phyloP scores from a whole-genome alignment of 345 rosid species.

The Dovyalis caffra region DNA sequence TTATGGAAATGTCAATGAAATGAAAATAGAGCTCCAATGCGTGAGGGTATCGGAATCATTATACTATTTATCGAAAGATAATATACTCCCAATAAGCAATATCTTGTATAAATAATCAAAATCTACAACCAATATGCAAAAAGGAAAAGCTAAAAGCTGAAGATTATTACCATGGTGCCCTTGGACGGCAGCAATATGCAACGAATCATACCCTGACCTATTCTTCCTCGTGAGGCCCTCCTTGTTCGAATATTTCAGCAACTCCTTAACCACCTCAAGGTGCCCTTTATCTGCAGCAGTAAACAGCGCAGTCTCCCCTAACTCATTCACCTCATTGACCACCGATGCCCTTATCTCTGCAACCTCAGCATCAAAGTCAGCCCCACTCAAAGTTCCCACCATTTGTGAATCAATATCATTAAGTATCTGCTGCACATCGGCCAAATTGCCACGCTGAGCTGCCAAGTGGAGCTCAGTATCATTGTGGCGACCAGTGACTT shows the following conservation, averaged over 20 bases:
- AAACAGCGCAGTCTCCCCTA: slow-evolving; percentile 85
- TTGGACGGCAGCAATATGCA: slow-evolving; percentile 82
- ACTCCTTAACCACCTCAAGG: slow-evolving; percentile 81
- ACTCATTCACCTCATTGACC: slow-evolving; percentile 91
- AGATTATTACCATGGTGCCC: slow-evolving; percentile 80
- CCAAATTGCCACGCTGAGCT: slow-evolving; percentile 83
- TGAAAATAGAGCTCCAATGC: background rate
- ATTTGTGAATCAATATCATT: slow-evolving; percentile 66
- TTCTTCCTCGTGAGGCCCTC: slow-evolving; percentile 79
- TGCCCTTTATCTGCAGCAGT: slow-evolving; percentile 92
- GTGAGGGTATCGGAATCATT: background rate
- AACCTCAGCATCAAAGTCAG: slow-evolving; percentile 69
- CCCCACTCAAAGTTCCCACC: slow-evolving; percentile 63
- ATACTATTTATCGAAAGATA: background rate
- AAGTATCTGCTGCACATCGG: slow-evolving; percentile 73
- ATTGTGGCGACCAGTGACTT: slow-evolving; percentile 85
- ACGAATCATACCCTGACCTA: slow-evolving; percentile 68
- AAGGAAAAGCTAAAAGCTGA: background rate
- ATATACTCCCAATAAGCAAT: background rate
- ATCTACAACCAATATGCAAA: background rate
- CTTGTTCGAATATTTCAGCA: slow-evolving; percentile 73
- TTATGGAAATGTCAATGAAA: background rate
- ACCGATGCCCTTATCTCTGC: slow-evolving; percentile 78
- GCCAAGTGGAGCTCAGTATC: slow-evolving; percentile 87
- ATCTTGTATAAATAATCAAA: background rate